Base-by-base conservation (phyloP, 805 yeast genomes). In the Candida taoyuanica region DNA sequence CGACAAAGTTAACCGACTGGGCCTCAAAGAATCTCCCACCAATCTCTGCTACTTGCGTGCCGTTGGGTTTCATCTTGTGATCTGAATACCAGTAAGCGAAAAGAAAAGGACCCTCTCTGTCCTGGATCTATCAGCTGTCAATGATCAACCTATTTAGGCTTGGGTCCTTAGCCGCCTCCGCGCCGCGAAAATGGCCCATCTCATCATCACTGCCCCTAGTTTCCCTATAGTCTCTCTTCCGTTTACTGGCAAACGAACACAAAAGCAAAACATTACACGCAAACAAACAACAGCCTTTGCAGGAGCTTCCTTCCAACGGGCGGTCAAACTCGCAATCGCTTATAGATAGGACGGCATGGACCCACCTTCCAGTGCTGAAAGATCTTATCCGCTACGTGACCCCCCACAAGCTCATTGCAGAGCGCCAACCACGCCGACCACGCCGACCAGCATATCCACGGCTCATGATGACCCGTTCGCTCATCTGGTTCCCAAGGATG, bases 1-100 rank as follows among this genome's bases (percentile, higher is more conserved):
- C 70, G 0, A 48, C 51, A 16, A 66, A 60, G 16, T 63, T 68
- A 4, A 39, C 11, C 2, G 37, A 12, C 14, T 40, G 40, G 3
- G 29, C 42, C 9, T 37, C 37, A 5, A 42, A 13, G 8, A 7
- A 17, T 7, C 11, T 30, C 3, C 44, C 46, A 24, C 8, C 16
- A 7, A 29, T 13, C n/a, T 4, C 17, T 17, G 7, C 11, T 21
- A 18, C 19, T 18, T 25, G 31, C 12, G 25, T 21, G 25, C 25
- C 12, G 25, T 7, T 21, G 25, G 25, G 25, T 12, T 7, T 21
- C 25, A 21, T n/a, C n/a, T n/a, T n/a, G n/a, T n/a, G n/a, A n/a
- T 12, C 25, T 21, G 25, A 8, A 8, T 21, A 21, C 12, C 25
- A 21, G 25, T n/a, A n/a, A n/a, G n/a, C n/a, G n/a, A n/a, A n/a